Percentiles rank a stretch among this genome's conserved stretches.
These are phyloP conservation scores for Lasiodiplodia sp. DNA, from an alignment of 2,329 filamentous ascomycete genomes.

Conservation along the genomic window DNA sequence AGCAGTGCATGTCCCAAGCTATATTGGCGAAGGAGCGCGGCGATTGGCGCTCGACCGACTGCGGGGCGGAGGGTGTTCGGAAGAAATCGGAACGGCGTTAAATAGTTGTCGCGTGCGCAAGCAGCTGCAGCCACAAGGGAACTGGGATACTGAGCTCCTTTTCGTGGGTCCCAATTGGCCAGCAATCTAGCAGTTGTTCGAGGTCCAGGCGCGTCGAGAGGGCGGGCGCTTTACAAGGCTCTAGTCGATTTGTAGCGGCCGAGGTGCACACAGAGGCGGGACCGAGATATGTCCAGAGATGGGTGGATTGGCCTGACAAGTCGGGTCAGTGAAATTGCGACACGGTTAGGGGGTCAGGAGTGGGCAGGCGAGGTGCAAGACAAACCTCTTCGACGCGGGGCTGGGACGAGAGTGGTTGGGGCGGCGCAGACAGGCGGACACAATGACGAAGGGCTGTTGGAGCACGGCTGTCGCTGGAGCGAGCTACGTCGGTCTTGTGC, in stretches of 20 bases:
- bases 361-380: neutral
- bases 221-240: neutral
- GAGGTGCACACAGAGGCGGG: conserved; percentile 6
- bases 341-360: conserved; percentile 26
- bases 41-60: conserved; percentile 20
- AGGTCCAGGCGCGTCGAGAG: neutral
- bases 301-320: conserved; percentile 4
- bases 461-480: neutral
- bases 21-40: conserved; percentile 24
- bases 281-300: conserved; percentile 23
- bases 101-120: conserved; percentile 11
- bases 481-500: conserved; percentile 1
- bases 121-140: conserved; percentile 21
- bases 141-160: neutral
- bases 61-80: conserved; percentile 21
- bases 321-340: conserved; percentile 11
- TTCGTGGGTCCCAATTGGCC: conserved; percentile 9
- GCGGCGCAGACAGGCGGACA: neutral
- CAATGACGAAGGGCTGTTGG: neutral
- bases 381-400: conserved; percentile 7
- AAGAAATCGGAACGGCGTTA: conserved; percentile 25
- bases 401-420: neutral
- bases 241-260: neutral
- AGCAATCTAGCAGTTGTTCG: neutral
- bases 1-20: conserved; percentile 29